Evolutionary conservation across 2,329 filamentous ascomycete species (phyloP), one percentile per base, ranked within the genome.

Genomic region (Xylariales sp.): DNA sequence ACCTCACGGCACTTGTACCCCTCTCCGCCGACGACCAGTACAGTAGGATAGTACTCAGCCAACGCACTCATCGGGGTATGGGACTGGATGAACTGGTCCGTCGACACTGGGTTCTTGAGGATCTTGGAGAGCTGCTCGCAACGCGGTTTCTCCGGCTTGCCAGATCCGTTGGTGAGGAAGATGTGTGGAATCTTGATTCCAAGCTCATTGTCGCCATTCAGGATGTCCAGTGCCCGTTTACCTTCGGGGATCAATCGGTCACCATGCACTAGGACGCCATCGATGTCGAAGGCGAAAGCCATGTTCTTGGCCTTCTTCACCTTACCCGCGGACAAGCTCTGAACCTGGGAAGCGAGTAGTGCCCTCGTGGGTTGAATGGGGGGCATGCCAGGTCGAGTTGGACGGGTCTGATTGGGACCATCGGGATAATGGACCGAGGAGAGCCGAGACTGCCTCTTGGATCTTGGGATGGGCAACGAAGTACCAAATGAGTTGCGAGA

Each of bases 211-310:
- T 86, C 81, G 35, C 82, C 83, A 62, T 86, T 86, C 38, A 86
- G 70, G 60, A 86, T 85, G 60, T 83, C 77, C 28, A 86, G 74
- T 11, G 76, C 78, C 44, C 77, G 73, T 55, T 76, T 70, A 46
- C 80, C 82, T 64, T 86, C 76, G 31, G 80, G 80, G 48, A 87
- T 86, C 44, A 84, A 65, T 44, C 82, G 71, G 63, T 84, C 82
- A 55, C 82, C 82, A 63, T 86, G 83, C 43, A 86, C 83, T 18
- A 88, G 71, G 44, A 88, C 84, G 68, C 84, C 84, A 54, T 88
- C 86, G 45, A 85, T 83, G 62, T 89, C 86, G 50, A 89, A 90
- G 54, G 82, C 85, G 50, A 89, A 89, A 5, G 82, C 82, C 82
- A 88, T 87, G 68, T 88, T 82, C 73, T 88, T 88, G 44, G 82